phyloP scores from a whole-genome alignment of 805 yeast species.

The Pichia exigua region DNA sequence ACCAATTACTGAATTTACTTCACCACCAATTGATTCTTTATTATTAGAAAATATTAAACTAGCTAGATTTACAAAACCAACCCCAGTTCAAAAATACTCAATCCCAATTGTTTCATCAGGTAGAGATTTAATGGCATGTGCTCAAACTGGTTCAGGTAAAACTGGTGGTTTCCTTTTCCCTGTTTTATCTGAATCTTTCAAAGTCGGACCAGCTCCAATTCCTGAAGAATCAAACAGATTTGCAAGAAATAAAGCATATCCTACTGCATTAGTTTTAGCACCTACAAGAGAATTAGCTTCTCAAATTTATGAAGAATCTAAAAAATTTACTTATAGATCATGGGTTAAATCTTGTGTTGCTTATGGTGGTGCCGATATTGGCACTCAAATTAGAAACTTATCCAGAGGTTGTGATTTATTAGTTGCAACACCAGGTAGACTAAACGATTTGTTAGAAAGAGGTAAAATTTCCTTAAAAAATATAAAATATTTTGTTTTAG shows the following conservation, averaged over 20 bases:
- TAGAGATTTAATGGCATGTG: constrained; percentile 87
- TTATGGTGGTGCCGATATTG: constrained; percentile 97
- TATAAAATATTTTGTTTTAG: constrained; percentile 89
- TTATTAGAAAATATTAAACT: constrained; percentile 79
- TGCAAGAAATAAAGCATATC: constrained; percentile 74
- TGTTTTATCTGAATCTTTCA: constrained; percentile 83
- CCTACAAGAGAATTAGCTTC: constrained; percentile 99
- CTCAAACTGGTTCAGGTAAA: constrained; percentile 99
- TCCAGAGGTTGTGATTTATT: constrained; percentile 91
- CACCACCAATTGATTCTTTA: constrained; percentile 86
- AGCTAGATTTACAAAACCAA: constrained; percentile 91
- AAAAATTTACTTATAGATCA: constrained; percentile 92
- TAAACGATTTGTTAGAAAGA: constrained; percentile 91
- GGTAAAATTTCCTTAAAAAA: constrained; percentile 84
- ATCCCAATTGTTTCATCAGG: constrained; percentile 65
- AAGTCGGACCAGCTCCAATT: constrained; percentile 71
- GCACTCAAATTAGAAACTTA: constrained; percentile 77
- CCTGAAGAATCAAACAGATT: constrained; percentile 37
- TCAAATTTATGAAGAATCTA: constrained; percentile 93
- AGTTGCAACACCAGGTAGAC: constrained; percentile 99
- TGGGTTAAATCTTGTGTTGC: constrained; percentile 97
- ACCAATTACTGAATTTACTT: constrained; percentile 76
- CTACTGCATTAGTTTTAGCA: constrained; percentile 92
- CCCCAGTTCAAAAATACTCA: constrained; percentile 91
- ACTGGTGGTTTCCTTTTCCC: constrained; percentile 99